Conservation (phyloP, 768 basidiomycete species). For the Stropharia rugosoannulata region DNA sequence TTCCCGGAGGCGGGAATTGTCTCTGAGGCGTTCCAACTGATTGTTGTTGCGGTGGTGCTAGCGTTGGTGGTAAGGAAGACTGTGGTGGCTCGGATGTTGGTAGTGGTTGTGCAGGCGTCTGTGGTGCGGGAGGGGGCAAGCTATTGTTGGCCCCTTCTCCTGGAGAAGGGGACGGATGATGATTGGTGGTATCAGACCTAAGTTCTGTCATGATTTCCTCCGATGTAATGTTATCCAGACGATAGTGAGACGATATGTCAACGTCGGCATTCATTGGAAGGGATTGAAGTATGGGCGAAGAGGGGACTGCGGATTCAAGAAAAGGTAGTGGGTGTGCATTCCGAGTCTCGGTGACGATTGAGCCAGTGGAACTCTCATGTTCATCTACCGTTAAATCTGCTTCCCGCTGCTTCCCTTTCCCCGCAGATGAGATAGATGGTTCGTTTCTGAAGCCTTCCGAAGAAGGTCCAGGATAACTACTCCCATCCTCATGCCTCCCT, state of each 20-base stretch:
- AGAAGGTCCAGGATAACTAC: constrained; percentile 14
- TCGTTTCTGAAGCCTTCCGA: background rate
- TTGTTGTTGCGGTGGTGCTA: constrained; percentile 7
- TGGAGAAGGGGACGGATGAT: background rate
- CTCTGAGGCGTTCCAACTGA: constrained; percentile 28
- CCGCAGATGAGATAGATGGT: constrained; percentile 2
- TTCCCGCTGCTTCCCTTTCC: constrained; percentile 24
- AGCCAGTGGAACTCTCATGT: constrained; percentile 8
- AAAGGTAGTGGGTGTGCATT: background rate
- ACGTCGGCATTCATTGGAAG: no score
- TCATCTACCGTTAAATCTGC: constrained; percentile 10
- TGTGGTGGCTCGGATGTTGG: background rate
- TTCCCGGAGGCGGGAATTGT: constrained; percentile 72
- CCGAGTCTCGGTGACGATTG: constrained; percentile 10
- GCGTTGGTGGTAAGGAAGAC: constrained; percentile 7
- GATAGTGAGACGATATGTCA: background rate
- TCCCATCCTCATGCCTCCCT: background rate
- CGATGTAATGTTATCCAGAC: background rate
- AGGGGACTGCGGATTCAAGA: background rate
- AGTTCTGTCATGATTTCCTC: background rate
- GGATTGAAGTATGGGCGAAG: background rate
- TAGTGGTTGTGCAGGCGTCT: background rate
- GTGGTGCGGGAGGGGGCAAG: background rate
- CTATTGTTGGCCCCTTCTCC: background rate
- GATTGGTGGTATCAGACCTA: background rate